Base-by-base conservation (phyloP, 2,329 filamentous ascomycete genomes). In the Fusarium sp. region DNA sequence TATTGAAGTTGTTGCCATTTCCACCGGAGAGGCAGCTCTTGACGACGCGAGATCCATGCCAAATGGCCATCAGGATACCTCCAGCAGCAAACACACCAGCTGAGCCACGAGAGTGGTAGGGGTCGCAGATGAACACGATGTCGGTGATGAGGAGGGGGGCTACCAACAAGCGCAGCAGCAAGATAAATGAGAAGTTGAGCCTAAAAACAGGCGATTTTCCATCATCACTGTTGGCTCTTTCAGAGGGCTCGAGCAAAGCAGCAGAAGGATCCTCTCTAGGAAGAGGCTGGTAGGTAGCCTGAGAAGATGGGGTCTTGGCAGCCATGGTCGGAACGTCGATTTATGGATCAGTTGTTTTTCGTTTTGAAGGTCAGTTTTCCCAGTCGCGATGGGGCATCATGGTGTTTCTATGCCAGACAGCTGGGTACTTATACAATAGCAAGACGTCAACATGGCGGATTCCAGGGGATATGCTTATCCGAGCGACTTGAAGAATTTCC, bases 1-100 rank as follows among this genome's bases (percentile, higher is more conserved):
- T 44, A 30, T 75, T 71, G 47, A 75, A 71, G 32, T 68, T 68
- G 52, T 63, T 46, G n/a, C 24, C 44, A 30, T 45, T 63, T n/a
- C 51, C 66, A 14, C 53, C 37, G 12, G 61, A 54, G 25, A 71
- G 42, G 20, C 68, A 40, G 51, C 57, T 42, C 13, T 44, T 58
- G 32, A 63, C 18, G 37, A 70, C 29, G 20, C 61, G 63, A 27
- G 40, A 57, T 27, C 37, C 42, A 57, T 61, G 65, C 68, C 70
- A 72, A 10, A 73, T 6, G 9, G 40, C 40, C 24, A 71, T 27
- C 8, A 65, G 14, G n/a, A 73, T 42, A 12, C 61, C 53, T 45
- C 56, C 69, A 14, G 64, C 61, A 11, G 51, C 61, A 25, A 74
- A 72, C 5, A 64, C 30, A 22, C 46, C 52, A 20, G 66, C 49